Conservation (phyloP, 2,329 filamentous ascomycete species). For the Didymosphaeria variabile region DNA sequence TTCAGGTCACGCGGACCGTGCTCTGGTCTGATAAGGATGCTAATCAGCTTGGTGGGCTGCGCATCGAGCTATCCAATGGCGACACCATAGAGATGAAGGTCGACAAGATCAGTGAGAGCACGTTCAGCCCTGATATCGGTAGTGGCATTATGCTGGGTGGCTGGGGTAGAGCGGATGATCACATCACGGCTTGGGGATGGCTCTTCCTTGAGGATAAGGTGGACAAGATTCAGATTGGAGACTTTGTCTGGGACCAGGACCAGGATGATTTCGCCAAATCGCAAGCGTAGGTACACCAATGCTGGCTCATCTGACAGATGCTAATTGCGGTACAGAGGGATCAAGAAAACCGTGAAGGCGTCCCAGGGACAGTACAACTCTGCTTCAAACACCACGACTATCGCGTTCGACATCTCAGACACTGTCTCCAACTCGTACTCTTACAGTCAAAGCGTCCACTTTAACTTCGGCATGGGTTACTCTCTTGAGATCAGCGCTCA, state of each 20-base stretch:
- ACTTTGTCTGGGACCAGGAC: slow-evolving; percentile 15
- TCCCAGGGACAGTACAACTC: slow-evolving; percentile 3
- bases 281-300: slow-evolving; percentile 6
- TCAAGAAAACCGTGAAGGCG: background rate
- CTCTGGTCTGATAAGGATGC: slow-evolving; percentile 16
- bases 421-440: slow-evolving; percentile 8
- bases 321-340: slow-evolving; percentile 12
- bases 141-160: slow-evolving; percentile 15
- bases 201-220: slow-evolving; percentile 17
- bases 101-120: background rate
- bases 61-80: slow-evolving; percentile 13
- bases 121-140: background rate
- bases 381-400: background rate
- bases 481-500: slow-evolving; percentile 14
- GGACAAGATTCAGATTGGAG: slow-evolving; percentile 11
- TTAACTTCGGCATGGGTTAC: slow-evolving; percentile 8
- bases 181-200: slow-evolving; percentile 17
- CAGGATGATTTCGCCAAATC: slow-evolving; percentile 10
- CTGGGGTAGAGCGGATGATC: slow-evolving; percentile 13
- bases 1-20: background rate
- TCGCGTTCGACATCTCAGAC: background rate
- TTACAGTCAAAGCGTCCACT: slow-evolving; percentile 4
- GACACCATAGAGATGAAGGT: slow-evolving; percentile 10
- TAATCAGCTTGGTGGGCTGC: slow-evolving; percentile 5
- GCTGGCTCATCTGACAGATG: too few relatives aligned